Base-by-base conservation (phyloP, 331 rosid genomes). In the Erythrophleum ivorense region DNA sequence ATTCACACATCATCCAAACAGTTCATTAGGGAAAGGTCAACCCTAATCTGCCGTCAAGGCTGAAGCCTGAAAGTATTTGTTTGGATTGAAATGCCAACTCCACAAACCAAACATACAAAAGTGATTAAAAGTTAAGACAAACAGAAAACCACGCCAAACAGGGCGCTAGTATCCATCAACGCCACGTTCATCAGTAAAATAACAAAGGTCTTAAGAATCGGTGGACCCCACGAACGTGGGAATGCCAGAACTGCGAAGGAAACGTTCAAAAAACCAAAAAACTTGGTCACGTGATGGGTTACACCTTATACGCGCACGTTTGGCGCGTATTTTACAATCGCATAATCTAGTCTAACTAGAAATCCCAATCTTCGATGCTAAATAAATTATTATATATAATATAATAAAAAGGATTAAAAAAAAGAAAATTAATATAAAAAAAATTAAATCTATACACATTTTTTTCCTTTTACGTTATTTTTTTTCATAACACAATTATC, bases 211-310 rank as follows among this genome's bases (percentile, higher is more conserved):
- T 68, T 19, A 10, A 41, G 34, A 45, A 19, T n/a, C 5, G 18
- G 38, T 69, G 74, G 74, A 55, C 52, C 74, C 74, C 55, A 7
- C 38, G 36, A 45, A 69, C 74, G 55, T 41, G 36, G 19, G 38
- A 12, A 12, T 11, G 38, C n/a, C 38, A 43, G 36, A 45, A 2
- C 55, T 19, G 36, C 10, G 11, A 69, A 19, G 18, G 36, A 43
- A 69, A 69, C 19, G 38, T 19, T n/a, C 53, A 11, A 38, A 6
- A 14, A 7, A 38, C 16, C 15, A 62, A 69, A 8, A 66, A 19
- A 9, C n/a, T 5, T 1, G 64, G 8, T 57, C 68, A 62, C 68
- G 68, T 62, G 68, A 31, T 5, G 68, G 41, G 68, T 62, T 29
- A 10, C 41, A 31, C 40, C 41, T 29, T 10, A 18, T 2, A 62